Percentiles rank a stretch among this genome's conserved stretches.
Evolutionary conservation across 306 rosid species (phyloP).

Genomic region (Cajanus cajan): DNA sequence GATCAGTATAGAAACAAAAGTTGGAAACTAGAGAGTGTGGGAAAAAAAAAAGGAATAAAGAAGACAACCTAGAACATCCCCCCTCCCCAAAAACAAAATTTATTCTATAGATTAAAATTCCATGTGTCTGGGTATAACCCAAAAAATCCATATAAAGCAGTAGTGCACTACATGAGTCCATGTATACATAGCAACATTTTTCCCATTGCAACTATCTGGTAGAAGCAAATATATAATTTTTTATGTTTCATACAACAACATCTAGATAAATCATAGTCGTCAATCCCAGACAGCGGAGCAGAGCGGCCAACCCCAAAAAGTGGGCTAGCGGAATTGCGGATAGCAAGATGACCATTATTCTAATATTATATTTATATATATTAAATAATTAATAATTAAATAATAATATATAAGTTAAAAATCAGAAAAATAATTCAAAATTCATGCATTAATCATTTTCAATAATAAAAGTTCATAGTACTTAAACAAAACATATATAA

Average conservation of each 20-base stretch:
- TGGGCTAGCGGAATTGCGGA: too few relatives aligned
- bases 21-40: not conserved
- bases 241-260: not conserved
- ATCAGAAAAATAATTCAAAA: too few relatives aligned
- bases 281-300: too few relatives aligned
- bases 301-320: too few relatives aligned
- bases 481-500: too few relatives aligned
- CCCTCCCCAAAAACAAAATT: not conserved
- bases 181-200: not conserved
- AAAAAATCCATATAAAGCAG: conserved; percentile 7
- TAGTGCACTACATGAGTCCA: not conserved
- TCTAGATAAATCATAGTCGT: not conserved
- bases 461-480: too few relatives aligned
- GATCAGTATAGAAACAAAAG: not conserved
- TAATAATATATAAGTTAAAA: too few relatives aligned
- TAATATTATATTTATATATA: too few relatives aligned
- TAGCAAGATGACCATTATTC: too few relatives aligned
- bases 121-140: not conserved
- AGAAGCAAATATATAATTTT: not conserved
- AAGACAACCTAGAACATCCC: not conserved
- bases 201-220: not conserved
- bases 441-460: too few relatives aligned
- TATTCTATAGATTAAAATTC: not conserved
- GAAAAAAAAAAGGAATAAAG: not conserved
- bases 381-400: too few relatives aligned